Percentiles rank a stretch among this genome's conserved stretches.
These are phyloP conservation scores for Limonium bicolor DNA, from an alignment of 148 eudicot genomes.

Conservation along the genomic window DNA sequence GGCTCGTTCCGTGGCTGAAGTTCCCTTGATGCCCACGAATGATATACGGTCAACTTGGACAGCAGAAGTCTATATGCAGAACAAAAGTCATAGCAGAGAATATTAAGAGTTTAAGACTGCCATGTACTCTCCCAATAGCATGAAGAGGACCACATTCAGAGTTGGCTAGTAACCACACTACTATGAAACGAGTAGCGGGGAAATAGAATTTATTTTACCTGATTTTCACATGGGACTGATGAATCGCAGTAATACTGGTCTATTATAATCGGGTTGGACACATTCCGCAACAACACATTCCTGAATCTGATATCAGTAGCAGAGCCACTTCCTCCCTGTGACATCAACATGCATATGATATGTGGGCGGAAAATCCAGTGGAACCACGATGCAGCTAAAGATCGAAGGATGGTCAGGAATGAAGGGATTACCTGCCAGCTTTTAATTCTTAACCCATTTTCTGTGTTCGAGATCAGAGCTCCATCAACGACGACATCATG, in stretches of 20 bases:
- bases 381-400: background rate
- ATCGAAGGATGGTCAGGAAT: background rate
- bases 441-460: conserved; percentile 84
- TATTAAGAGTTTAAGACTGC: background rate
- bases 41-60: conserved; percentile 45
- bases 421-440: conserved; percentile 80
- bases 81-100: background rate
- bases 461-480: conserved; percentile 47
- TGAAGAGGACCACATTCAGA: background rate
- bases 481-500: conserved; percentile 44
- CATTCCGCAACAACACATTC: conserved; percentile 64
- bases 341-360: too few species aligned
- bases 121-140: background rate
- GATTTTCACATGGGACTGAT: conserved; percentile 41
- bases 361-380: too few species aligned
- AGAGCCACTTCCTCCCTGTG: conserved; percentile 80
- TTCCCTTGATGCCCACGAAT: conserved; percentile 56
- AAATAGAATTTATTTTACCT: too few species aligned
- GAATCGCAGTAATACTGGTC: conserved; percentile 88
- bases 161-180: background rate
- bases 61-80: conserved; percentile 45
- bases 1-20: conserved; percentile 68
- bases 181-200: background rate
- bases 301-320: conserved; percentile 42
- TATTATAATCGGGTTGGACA: conserved; percentile 78